Percentiles rank a stretch among this genome's conserved stretches.
Evolutionary conservation across 1,139 yeast species (phyloP).

Genomic region (Saccharomyces hybrid): DNA sequence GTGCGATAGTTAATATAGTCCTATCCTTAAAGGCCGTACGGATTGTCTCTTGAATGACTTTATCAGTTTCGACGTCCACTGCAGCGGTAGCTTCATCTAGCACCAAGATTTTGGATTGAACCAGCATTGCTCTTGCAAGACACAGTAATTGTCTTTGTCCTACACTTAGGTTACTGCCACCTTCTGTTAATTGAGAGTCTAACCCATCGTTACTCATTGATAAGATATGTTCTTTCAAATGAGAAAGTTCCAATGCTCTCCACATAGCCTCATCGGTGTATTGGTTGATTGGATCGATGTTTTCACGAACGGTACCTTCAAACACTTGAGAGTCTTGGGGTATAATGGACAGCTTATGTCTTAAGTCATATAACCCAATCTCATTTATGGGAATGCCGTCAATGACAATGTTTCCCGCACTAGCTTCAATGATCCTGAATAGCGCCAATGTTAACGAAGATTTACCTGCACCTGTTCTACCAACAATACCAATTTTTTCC

Average conservation of each 20-base stretch:
- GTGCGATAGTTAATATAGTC: slow-evolving; percentile 92
- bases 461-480: slow-evolving; percentile 96
- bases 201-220: slow-evolving; percentile 54
- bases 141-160: slow-evolving; percentile 93
- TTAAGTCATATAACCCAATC: slow-evolving; percentile 79
- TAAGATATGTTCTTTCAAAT: slow-evolving; percentile 66
- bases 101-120: slow-evolving; percentile 70
- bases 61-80: slow-evolving; percentile 92
- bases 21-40: slow-evolving; percentile 78
- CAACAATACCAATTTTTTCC: slow-evolving; percentile 92
- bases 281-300: slow-evolving; percentile 74
- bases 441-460: slow-evolving; percentile 84
- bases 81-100: slow-evolving; percentile 98
- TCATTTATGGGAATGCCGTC: slow-evolving; percentile 62
- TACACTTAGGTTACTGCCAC: slow-evolving; percentile 81
- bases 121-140: slow-evolving; percentile 77
- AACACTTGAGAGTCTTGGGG: slow-evolving; percentile 98
- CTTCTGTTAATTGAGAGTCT: slow-evolving; percentile 62
- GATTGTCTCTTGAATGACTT: slow-evolving; percentile 78
- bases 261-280: slow-evolving; percentile 74
- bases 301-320: slow-evolving; percentile 82
- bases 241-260: slow-evolving; percentile 80
- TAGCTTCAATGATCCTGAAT: slow-evolving; percentile 83
- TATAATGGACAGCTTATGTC: slow-evolving; percentile 80
- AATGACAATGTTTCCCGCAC: slow-evolving; percentile 62